A percentile compares a stretch with the other conserved stretches of the same genome.
phyloP scores from a whole-genome alignment of 2,329 filamentous ascomycete species.

The Gnomoniopsis smithogilvyi region DNA sequence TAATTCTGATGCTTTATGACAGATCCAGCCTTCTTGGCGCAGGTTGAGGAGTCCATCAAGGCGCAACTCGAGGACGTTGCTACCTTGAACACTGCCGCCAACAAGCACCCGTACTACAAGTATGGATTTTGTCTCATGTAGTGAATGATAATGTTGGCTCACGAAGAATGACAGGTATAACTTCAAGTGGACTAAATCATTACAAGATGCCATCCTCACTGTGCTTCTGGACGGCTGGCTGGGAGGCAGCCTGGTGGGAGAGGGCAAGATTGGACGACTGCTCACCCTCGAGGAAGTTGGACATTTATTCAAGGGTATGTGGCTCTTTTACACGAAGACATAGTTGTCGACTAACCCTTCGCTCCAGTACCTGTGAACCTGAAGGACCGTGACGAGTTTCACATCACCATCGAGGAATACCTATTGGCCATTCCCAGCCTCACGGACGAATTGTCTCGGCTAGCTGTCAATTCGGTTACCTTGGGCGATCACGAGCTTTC shows the following conservation, averaged over 20 bases:
- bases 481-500: slow-evolving; percentile 84
- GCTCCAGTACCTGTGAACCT: slow-evolving; percentile 79
- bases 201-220: slow-evolving; percentile 72
- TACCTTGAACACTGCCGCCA: slow-evolving; percentile 70
- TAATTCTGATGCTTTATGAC: not conserved
- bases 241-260: slow-evolving; percentile 61
- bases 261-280: slow-evolving; percentile 61
- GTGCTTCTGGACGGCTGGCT: slow-evolving; percentile 69
- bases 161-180: slow-evolving; percentile 59
- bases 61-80: slow-evolving; percentile 69
- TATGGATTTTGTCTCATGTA: slow-evolving; percentile 35
- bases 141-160: slow-evolving; percentile 10
- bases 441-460: slow-evolving; percentile 83
- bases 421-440: slow-evolving; percentile 82
- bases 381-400: slow-evolving; percentile 86
- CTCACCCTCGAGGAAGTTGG: slow-evolving; percentile 88
- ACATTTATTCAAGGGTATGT: slow-evolving; percentile 66
- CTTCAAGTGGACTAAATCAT: slow-evolving; percentile 74
- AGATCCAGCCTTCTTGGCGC: slow-evolving; percentile 68
- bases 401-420: slow-evolving; percentile 96
- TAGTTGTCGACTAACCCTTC: not conserved
- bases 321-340: not conserved
- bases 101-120: slow-evolving; percentile 95
- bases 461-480: slow-evolving; percentile 93
- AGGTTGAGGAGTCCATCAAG: slow-evolving; percentile 69